Conservation (phyloP, 1,284 basidiomycete genomes). For the Boletus smithii region DNA sequence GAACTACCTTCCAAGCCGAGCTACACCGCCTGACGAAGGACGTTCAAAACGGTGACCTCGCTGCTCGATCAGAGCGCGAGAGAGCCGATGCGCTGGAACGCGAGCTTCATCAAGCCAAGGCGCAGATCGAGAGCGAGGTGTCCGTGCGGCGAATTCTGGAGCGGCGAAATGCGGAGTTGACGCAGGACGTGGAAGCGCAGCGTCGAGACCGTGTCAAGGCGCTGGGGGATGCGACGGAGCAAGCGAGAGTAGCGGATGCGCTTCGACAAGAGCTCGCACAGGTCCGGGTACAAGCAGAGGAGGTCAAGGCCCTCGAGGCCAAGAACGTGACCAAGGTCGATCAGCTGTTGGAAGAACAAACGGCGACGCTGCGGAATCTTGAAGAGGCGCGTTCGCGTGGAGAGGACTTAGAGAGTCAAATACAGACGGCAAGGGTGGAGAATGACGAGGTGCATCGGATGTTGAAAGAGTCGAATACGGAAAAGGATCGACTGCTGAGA, state of each 20-base stretch:
- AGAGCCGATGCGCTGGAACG: constrained; percentile 53
- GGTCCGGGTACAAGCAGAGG: constrained; percentile 62
- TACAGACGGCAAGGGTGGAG: constrained; percentile 62
- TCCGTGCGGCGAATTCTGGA: constrained; percentile 61
- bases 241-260: constrained; percentile 57
- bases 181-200: constrained; percentile 55
- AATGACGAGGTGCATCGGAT: constrained; percentile 65
- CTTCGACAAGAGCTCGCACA: constrained; percentile 70
- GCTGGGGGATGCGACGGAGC: constrained; percentile 65
- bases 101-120: constrained; percentile 60
- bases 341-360: constrained; percentile 70
- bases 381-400: constrained; percentile 71
- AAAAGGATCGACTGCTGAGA: constrained; percentile 74
- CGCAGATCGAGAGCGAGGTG: constrained; percentile 60
- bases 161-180: constrained; percentile 62
- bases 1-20: constrained; percentile 50
- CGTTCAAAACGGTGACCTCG: constrained; percentile 39
- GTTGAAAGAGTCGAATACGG: constrained; percentile 60
- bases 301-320: constrained; percentile 68
- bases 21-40: constrained; percentile 48
- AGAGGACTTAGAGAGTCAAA: constrained; percentile 71
- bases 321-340: constrained; percentile 62
- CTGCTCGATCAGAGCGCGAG: constrained; percentile 45
- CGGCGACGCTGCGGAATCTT: constrained; percentile 60
- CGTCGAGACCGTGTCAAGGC: constrained; percentile 59